Evolutionary conservation across 2,329 filamentous ascomycete species (phyloP), one percentile per base, ranked within the genome.

Genomic region (Sclerotiophoma versabilis): DNA sequence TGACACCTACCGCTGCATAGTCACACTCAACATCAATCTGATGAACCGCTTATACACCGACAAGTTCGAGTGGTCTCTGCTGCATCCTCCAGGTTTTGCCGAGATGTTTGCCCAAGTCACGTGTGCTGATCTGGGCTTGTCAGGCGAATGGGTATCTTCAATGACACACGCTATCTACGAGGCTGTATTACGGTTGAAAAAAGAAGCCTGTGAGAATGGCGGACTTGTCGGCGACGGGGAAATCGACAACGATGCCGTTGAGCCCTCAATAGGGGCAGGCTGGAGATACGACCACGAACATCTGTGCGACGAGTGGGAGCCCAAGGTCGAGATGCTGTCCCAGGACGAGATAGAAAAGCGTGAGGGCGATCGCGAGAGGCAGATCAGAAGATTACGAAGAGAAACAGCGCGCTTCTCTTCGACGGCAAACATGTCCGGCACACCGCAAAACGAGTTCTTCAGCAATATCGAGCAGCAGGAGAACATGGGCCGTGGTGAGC

Each of bases 281-380:
- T 98, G 95, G 93, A 85, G 95, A 59, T 96, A 97, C 72, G 95
- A 99, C 63, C 91, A 92, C 2, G 95, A 98, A 69, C 89, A 92
- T 54, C 82, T 98, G 3, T 93, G 78, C 34, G 74, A 74, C 30
- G 80, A 81, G 38, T 82, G 80, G 80, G 80, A 82, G 58, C 80
- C 80, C 1, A 80, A 80, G 59, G 76, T 82, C 17, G 80, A 82
- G 62, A 77, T 79, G 0, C 78, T 99, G 2, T 93, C 89, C 32
- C 96, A 96, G 66, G 95, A 99, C 66, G 95, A 99, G 71, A 98
- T 99, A 48, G 95, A 99, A 77, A 96, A 96, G 79, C 86, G 95
- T 23, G 95, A 99, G 75, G 92, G 92, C 45, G 95, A 99, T 71
- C 85, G 95, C 34, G 95, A 99, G 76, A 83, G 95, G 49, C 92